These are phyloP conservation scores for Aschersonia sp. DNA, from an alignment of 2,329 filamentous ascomycete genomes.

Conservation along the genomic window DNA sequence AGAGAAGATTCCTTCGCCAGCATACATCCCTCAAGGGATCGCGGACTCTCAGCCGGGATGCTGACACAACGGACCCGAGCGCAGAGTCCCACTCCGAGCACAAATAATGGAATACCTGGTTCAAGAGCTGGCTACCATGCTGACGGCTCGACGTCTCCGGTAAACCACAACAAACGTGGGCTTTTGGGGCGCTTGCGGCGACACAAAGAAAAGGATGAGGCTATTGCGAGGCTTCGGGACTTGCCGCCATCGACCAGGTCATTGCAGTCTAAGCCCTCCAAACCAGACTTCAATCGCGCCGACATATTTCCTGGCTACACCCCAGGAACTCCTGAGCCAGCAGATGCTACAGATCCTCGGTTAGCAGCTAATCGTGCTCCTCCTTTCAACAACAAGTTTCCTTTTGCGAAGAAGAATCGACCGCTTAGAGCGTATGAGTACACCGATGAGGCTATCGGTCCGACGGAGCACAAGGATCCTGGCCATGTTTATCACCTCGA, in stretches of 20 bases:
- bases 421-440: slow-evolving; percentile 32
- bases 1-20: slow-evolving; percentile 49
- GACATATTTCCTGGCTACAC: slow-evolving; percentile 20
- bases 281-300: slow-evolving; percentile 26
- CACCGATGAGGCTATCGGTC: slow-evolving; percentile 43
- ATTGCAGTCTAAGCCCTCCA: slow-evolving; percentile 34
- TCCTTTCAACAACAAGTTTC: slow-evolving; percentile 48
- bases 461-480: slow-evolving; percentile 42
- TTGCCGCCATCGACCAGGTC: slow-evolving; percentile 39
- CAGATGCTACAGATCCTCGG: slow-evolving; percentile 16
- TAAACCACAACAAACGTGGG: slow-evolving; percentile 35
- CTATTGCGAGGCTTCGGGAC: slow-evolving; percentile 27
- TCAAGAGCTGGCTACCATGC: slow-evolving; percentile 28
- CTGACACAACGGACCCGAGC: slow-evolving; percentile 43
- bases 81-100: slow-evolving; percentile 70
- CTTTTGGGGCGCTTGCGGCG: slow-evolving; percentile 35
- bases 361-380: slow-evolving; percentile 21
- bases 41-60: slow-evolving; percentile 29
- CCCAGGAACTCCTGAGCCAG: slow-evolving; percentile 13
- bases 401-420: slow-evolving; percentile 43
- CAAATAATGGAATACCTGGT: slow-evolving; percentile 41
- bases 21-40: slow-evolving; percentile 34
- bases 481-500: slow-evolving; percentile 63
- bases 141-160: slow-evolving; percentile 46
- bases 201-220: slow-evolving; percentile 41